Evolutionary conservation across 1,284 basidiomycete genomes (phyloP).

Genomic region (Volvariella surrecta): DNA sequence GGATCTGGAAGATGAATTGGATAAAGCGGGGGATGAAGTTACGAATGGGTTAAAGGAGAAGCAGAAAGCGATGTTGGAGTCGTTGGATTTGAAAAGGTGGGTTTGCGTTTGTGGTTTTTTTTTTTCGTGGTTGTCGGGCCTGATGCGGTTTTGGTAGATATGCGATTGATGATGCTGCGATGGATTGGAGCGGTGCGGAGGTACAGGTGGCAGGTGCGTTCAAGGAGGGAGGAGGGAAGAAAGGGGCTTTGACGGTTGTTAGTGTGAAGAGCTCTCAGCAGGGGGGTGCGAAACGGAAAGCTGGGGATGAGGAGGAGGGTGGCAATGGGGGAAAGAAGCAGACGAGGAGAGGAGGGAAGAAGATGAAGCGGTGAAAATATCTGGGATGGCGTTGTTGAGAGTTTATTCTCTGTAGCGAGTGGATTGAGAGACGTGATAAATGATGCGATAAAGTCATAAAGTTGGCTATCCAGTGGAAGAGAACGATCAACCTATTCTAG

Average conservation of each 20-base stretch:
- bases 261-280: slow-evolving; percentile 55
- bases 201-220: slow-evolving; percentile 45
- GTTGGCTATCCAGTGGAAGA: too few species aligned
- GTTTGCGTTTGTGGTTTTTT: slow-evolving; percentile 22
- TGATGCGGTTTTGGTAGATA: slow-evolving; percentile 40
- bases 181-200: slow-evolving; percentile 72
- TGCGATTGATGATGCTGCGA: slow-evolving; percentile 62
- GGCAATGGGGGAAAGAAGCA: slow-evolving; percentile 38
- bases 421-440: too few species aligned
- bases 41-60: slow-evolving; percentile 46
- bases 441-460: too few species aligned
- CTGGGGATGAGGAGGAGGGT: slow-evolving; percentile 28
- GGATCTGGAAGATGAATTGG: slow-evolving; percentile 55
- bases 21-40: slow-evolving; percentile 57
- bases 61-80: slow-evolving; percentile 80
- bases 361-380: slow-evolving; percentile 43
- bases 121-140: slow-evolving; percentile 3
- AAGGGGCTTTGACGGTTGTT: slow-evolving; percentile 54
- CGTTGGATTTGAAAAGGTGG: slow-evolving; percentile 81
- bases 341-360: slow-evolving; percentile 44
- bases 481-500: too few species aligned
- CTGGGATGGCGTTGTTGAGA: too few species aligned
- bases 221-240: slow-evolving; percentile 19
- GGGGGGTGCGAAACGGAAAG: slow-evolving; percentile 57
- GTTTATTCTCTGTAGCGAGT: too few species aligned